Base-by-base conservation (phyloP, 1,284 basidiomycete genomes). In the Microbotryum violaceum region DNA sequence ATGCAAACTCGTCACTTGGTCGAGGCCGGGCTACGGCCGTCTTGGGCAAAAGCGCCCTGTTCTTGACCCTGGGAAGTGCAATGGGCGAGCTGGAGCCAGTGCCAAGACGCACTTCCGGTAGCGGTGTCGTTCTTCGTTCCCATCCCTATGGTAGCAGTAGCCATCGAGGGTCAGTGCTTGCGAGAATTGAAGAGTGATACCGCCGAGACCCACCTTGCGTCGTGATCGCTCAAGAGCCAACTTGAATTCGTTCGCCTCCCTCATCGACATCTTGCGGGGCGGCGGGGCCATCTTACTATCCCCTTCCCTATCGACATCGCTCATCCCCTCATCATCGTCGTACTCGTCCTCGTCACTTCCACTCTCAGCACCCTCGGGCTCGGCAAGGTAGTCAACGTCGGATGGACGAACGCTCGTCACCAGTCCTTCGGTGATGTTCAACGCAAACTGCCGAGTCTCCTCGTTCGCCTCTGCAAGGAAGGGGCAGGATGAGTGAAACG, bases 401-500 rank as follows among this genome's bases (percentile, higher is more conserved):
- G 29, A 42, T 0, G 16, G 23, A 20, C 60, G 56, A 16, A 27
- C 16, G 3, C 48, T 33, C 6, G 58, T 27, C 10, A 45, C 37
- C 44, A 49, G 53, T 0, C 50, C 48, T 5, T 57, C 49, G 9
- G 23, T 53, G 33, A 66, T 54, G 16, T 37, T 33, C 6, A 25
- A 21, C 21, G 53, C 67, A 37, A 69, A 69, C 9, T 56, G 31
- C 25, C 56, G 47, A 1, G 67, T 69, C 33, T 66, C 61, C 56
- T 64, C 62, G 49, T 69, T 63, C n/a, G 33, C 54, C 44, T 49
- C 66, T 66, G 64, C 9, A 5, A 29, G 20, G 48, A 21, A 6
- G 31, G 8, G 2, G 27, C 48, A 6, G 0, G 14, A 14, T 6
- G 21, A 2, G 16, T 6, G 6, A 29, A 29, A 25, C 8, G 23